Percentiles rank a stretch among this genome's conserved stretches.
phyloP scores from a whole-genome alignment of 441 rosid genomes.

The Euphorbia corollata region DNA sequence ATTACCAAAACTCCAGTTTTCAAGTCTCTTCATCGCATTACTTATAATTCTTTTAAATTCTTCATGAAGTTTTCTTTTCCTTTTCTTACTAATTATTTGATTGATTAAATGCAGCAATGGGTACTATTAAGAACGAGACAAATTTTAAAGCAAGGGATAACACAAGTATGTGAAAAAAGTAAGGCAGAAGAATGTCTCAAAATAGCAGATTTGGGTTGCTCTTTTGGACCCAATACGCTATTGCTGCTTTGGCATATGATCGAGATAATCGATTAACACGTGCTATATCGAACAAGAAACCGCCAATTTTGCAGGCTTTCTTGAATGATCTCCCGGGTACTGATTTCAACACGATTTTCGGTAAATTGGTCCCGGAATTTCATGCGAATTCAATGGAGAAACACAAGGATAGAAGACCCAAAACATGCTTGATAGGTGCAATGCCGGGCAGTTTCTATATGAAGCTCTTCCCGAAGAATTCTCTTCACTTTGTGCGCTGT shows the following conservation, averaged over 20 bases:
- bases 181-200: conserved; percentile 15
- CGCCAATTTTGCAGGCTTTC: conserved; percentile 17
- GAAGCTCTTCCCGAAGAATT: neutral
- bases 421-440: conserved; percentile 9
- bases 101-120: neutral
- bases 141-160: conserved; percentile 9
- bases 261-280: conserved; percentile 3
- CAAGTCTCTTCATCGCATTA: too few species aligned
- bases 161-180: conserved; percentile 3
- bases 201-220: conserved; percentile 22
- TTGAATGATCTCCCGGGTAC: conserved; percentile 25
- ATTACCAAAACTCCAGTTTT: too few species aligned
- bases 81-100: too few species aligned
- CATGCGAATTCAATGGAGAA: neutral
- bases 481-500: neutral
- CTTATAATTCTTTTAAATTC: too few species aligned
- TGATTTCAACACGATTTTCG: conserved; percentile 24
- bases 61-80: too few species aligned
- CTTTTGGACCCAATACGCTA: conserved; percentile 23
- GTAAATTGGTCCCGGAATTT: conserved; percentile 11
- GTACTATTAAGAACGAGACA: conserved; percentile 15
- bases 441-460: neutral
- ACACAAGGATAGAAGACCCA: neutral
- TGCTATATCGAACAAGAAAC: neutral
- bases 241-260: conserved; percentile 12